Evolutionary conservation across 257 asterid genomes (phyloP), one percentile per base, ranked within the genome.

Genomic region (Nicotiana obtusifolia): DNA sequence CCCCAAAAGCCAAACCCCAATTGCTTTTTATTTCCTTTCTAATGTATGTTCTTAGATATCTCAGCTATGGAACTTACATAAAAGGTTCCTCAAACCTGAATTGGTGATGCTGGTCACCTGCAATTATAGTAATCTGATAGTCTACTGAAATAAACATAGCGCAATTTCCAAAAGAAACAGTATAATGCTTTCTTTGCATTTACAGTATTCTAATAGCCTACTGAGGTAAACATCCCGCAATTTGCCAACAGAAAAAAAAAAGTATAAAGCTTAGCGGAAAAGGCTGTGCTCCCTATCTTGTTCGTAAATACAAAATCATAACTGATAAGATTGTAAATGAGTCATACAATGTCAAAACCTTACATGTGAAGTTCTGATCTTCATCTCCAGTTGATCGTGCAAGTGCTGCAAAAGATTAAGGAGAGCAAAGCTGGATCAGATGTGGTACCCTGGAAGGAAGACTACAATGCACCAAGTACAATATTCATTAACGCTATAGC

Each of bases 351-450:
- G 28, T 82, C 53, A 88, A 62, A 81, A 84, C 83, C 97, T 90
- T 91, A 96, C 99, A 87, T 92, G 95, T 86, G 97, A 87, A 86
- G 89, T 88, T 87, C 95, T 92, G 83, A 94, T 92, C 93, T 90
- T 94, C 92, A 88, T 82, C 89, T 96, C 97, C 89, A 96, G 86
- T 80, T 90, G 95, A 84, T 96, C 98, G 80, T 96, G 99, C 57
- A 93, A 87, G 82, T 90, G 90, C 99, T 96, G 95, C 88, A 89
- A 87, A 81, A 61, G 47, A 71, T 76, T 57, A 61, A 64, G 64
- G 79, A 80, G 67, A 86, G 57, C 59, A 76, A 75, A 15, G 17
- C 31, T 49, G 26, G 28, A 75, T 75, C 44, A 49, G 64, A 75
- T 24, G 80, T 75, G 80, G 59, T 24, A 49, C 62, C 17, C 62